Percentiles rank a stretch among this genome's conserved stretches.
Conservation (phyloP, 306 rosid genomes). For the barrel medic (Medicago truncatula) region DNA sequence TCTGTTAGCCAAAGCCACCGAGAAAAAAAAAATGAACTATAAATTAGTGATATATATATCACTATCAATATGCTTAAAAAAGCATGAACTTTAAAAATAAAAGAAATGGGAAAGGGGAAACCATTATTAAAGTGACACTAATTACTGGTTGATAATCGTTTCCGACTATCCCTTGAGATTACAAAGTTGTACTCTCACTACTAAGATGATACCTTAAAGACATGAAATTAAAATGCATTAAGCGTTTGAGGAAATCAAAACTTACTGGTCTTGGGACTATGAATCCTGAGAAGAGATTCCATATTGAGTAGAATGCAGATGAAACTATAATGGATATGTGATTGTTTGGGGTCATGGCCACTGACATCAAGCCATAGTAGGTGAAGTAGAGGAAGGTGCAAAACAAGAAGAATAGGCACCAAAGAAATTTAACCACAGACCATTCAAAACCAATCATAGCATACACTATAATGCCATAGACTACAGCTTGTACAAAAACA, state of each 20-base stretch:
- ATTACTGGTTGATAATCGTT: too few species aligned
- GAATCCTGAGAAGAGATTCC: slow-evolving; percentile 76
- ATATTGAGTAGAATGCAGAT: slow-evolving; percentile 49
- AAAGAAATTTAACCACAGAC: slow-evolving; percentile 50
- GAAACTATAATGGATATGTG: slow-evolving; percentile 55
- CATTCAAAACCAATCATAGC: slow-evolving; percentile 68
- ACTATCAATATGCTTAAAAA: neutral
- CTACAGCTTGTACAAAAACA: slow-evolving; percentile 53
- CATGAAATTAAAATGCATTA: neutral
- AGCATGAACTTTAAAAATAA: neutral
- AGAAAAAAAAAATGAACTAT: neutral
- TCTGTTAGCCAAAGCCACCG: slow-evolving; percentile 43
- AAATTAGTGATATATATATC: neutral
- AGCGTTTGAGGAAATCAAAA: slow-evolving; percentile 4
- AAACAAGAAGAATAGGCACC: slow-evolving; percentile 62
- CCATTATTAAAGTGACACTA: too few species aligned
- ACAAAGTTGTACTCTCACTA: neutral
- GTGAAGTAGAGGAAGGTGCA: slow-evolving; percentile 64
- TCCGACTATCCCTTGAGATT: neutral
- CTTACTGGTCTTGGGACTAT: slow-evolving; percentile 61
- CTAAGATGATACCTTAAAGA: neutral
- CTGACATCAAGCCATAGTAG: slow-evolving; percentile 68
- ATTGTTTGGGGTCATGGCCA: slow-evolving; percentile 62
- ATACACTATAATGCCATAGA: slow-evolving; percentile 58
- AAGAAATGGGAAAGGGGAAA: too few species aligned